Conservation (phyloP, 106 monocot species). For the Iris macrosiphon region DNA sequence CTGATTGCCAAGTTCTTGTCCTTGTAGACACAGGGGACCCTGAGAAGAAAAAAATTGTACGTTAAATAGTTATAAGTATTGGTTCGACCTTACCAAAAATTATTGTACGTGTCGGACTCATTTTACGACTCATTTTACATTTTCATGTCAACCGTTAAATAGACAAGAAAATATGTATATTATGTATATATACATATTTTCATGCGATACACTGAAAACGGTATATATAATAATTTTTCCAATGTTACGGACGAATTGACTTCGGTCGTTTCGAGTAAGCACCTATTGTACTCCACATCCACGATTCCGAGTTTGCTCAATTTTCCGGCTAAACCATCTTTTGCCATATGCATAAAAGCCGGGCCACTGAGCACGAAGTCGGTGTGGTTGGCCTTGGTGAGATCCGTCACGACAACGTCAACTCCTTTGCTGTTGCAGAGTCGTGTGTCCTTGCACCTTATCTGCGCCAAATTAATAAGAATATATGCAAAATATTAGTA, state of each 20-base stretch:
- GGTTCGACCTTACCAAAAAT: too few relatives aligned
- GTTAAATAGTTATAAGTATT: too few relatives aligned
- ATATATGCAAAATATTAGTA: too few relatives aligned
- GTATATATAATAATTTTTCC: background rate
- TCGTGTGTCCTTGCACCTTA: constrained; percentile 54
- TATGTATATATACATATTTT: too few relatives aligned
- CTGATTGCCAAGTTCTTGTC: constrained; percentile 51
- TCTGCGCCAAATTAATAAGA: constrained; percentile 17
- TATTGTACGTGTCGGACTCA: too few relatives aligned
- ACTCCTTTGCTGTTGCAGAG: constrained; percentile 49
- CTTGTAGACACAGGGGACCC: constrained; percentile 69
- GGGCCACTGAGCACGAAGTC: constrained; percentile 48
- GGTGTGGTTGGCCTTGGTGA: constrained; percentile 38
- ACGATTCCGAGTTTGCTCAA: constrained; percentile 25
- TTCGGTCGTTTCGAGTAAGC: background rate
- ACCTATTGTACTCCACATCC: constrained; percentile 79
- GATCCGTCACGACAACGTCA: constrained; percentile 61
- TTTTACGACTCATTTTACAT: background rate
- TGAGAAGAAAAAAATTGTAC: background rate
- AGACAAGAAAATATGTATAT: too few relatives aligned
- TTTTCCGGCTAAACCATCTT: constrained; percentile 15
- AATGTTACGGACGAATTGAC: background rate
- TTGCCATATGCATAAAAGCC: constrained; percentile 67
- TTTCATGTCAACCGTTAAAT: background rate
- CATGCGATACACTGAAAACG: background rate